Evolutionary conservation across 495 filamentous ascomycete genomes (phyloP).

Genomic region (Neurospora terricola): DNA sequence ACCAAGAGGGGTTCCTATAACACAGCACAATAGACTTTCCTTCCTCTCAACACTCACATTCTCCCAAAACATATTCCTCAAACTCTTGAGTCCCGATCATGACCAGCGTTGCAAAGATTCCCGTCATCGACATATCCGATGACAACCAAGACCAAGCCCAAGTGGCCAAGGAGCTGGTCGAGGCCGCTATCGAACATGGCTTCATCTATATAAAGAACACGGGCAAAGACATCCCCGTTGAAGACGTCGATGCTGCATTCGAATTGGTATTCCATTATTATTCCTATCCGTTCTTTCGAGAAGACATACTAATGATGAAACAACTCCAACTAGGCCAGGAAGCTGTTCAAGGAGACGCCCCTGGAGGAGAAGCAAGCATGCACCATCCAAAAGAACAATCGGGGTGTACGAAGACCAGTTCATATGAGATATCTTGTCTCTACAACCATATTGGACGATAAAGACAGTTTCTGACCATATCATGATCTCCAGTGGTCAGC

Average conservation of each 20-base stretch:
- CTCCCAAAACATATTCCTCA: not conserved
- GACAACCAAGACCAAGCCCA: conserved; percentile 32
- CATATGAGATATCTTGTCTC: not conserved
- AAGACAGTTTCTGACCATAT: not conserved
- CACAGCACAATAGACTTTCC: not conserved
- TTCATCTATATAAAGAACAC: conserved; percentile 78
- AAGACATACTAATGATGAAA: not conserved
- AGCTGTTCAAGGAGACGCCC: conserved; percentile 62
- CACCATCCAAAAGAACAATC: conserved; percentile 67
- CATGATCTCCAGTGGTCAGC: conserved; percentile 50
- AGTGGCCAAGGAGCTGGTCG: conserved; percentile 61
- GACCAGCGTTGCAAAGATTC: conserved; percentile 49
- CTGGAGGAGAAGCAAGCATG: conserved; percentile 61
- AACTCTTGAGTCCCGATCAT: conserved; percentile 10
- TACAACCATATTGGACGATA: not conserved
- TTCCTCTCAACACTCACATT: not conserved
- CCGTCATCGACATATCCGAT: conserved; percentile 69
- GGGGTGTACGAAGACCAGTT: conserved; percentile 36
- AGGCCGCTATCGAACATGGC: conserved; percentile 70
- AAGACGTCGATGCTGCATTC: conserved; percentile 65
- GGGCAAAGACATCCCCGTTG: conserved; percentile 52
- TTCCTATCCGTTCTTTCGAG: not conserved
- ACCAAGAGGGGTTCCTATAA: not conserved
- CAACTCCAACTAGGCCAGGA: conserved; percentile 47
- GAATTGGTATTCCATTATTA: conserved; percentile 44